Percentiles rank a stretch among this genome's conserved stretches.
Conservation (phyloP, 352 stramenopile species). For the Globisporangium nunn region DNA sequence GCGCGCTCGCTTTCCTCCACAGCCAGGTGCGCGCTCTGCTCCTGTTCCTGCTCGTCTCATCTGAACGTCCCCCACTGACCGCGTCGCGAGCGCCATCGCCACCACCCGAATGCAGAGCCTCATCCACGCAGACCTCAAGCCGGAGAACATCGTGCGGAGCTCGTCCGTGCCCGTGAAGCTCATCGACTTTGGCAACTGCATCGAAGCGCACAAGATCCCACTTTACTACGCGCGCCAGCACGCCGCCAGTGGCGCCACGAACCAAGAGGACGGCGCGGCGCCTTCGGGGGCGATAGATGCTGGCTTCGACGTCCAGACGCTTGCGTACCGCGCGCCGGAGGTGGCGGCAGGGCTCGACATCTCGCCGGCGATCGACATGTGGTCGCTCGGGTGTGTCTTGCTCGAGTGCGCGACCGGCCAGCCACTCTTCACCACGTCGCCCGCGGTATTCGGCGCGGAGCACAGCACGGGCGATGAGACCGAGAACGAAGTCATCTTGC, state of each 20-base stretch:
- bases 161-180: slow-evolving; percentile 44
- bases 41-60: not conserved
- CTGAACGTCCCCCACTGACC: not conserved
- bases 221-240: slow-evolving; percentile 21
- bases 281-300: slow-evolving; percentile 12
- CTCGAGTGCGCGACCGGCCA: slow-evolving; percentile 49
- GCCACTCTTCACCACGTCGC: slow-evolving; percentile 41
- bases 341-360: slow-evolving; percentile 55
- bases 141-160: slow-evolving; percentile 53
- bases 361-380: slow-evolving; percentile 64
- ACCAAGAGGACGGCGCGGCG: too few relatives aligned
- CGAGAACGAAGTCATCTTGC: slow-evolving; percentile 33
- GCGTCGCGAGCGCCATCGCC: not conserved
- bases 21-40: slow-evolving; percentile 16
- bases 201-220: slow-evolving; percentile 32
- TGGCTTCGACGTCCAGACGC: slow-evolving; percentile 67
- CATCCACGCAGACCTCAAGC: slow-evolving; percentile 74
- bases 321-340: slow-evolving; percentile 66
- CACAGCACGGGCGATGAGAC: not conserved
- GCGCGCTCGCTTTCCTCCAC: slow-evolving; percentile 55
- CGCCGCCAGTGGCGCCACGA: not conserved
- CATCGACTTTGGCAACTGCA: slow-evolving; percentile 75
- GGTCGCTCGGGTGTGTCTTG: slow-evolving; percentile 69
- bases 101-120: slow-evolving; percentile 20
- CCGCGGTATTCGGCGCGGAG: not conserved